Evolutionary conservation across 1,284 basidiomycete genomes (phyloP), one percentile per base, ranked within the genome.

Genomic region (Ustilago hordei): DNA sequence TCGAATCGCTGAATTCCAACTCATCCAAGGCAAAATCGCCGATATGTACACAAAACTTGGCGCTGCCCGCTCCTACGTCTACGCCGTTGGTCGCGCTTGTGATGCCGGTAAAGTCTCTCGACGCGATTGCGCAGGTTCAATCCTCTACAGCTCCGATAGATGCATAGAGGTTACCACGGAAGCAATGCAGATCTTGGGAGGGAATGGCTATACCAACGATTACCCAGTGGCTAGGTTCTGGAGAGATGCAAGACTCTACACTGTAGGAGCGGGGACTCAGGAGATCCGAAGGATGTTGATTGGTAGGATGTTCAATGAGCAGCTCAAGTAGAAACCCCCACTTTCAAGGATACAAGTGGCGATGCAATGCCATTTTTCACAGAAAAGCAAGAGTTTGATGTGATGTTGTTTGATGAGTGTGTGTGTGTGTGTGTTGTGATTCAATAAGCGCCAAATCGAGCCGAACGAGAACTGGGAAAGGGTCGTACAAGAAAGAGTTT

Each of bases 1-100:
- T 80, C 91, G 91, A 4, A 89, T 98, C 56, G 95, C 92, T n/a
- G 92, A 92, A 39, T 97, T 98, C 89, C 95, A 98, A 86, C 87
- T 97, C 61, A 95, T 98, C 92, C 95, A 98, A 90, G 95, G 93
- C 90, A 87, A 88, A 81, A 84, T 88, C 66, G 88, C 88, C 19
- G 95, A 98, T 86, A 98, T 98, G 95, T 98, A 97, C 86, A 97
- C 95, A 19, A 94, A 93, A 86, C 88, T 98, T 58, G 93, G 91
- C 79, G 93, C 95, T 5, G 93, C 93, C 64, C 89, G 95, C 62
- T 90, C 93, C 35, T 97, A 97, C 86, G 94, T 96, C 53, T 98
- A 98, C 86, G 92, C 94, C 31, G 95, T 98, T 0, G 80, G 66
- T 1, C 38, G 77, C 3, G 81, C 81, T 0, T 83, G 81, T 52